Base-by-base conservation (phyloP, 306 rosid genomes). In the Sindora glabra region DNA sequence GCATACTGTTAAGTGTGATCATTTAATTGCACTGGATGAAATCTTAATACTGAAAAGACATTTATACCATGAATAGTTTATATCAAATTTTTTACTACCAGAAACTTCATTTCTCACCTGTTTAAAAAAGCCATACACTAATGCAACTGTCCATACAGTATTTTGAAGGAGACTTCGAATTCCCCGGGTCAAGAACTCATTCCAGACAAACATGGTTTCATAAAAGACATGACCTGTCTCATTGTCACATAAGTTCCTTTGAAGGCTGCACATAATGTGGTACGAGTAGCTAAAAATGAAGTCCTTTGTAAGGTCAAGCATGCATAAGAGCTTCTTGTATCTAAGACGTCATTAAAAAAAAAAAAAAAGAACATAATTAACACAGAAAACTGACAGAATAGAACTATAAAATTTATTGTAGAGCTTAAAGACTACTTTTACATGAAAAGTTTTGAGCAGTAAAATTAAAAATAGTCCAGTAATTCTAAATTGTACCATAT, bases 281-380 rank as follows among this genome's bases (percentile, higher is more conserved):
- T 94, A 94, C 56, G 99, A 89, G 81, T 94, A 89, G 89, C 99
- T 82, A 83, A 86, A 94, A 86, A 82, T 82, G 94, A 94, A 94
- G 88, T 94, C 99, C 86, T 86, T 89, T 9, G 95, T 89, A 52
- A 94, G 95, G 72, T 94, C 99, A 57, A 94, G 83, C 34, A 86
- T 80, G 95, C 95, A 79, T 72, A 94, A 84, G 66, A 86, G 97
- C 91, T 77, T 94, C 99, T 94, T 94, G 90, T 89, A 94, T 88
- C 99, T 94, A 79, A 70, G 62, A 70, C 38, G 25, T 38, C 64
- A 62, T 70, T 6, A 9, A 15, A 56, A 32, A 44, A 27, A 27
- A 27, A 47, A 40, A 58, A 15, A 47, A 58, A 13, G 2, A 1
- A 54, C 10, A 68, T 26, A 48, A 64, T 52, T 26, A 56, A 59